Conservation (phyloP, 2,329 filamentous ascomycete species). For the Hyphodiscus sp. region DNA sequence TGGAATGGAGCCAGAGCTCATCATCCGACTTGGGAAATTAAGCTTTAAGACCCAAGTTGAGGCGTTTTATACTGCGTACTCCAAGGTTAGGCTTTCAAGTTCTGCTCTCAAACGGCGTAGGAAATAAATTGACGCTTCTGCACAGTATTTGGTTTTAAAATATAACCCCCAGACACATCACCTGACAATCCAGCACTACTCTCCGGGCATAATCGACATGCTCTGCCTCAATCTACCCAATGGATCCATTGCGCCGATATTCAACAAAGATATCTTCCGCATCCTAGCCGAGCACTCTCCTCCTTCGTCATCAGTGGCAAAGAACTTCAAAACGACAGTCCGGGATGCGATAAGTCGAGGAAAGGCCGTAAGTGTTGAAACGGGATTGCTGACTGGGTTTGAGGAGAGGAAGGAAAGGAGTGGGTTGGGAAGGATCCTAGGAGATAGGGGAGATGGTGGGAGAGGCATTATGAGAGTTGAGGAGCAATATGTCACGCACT, state of each 20-base stretch:
- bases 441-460: not conserved
- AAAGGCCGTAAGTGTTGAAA: conserved; percentile 26
- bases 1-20: conserved; percentile 36
- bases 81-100: conserved; percentile 26
- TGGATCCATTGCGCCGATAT: conserved; percentile 31
- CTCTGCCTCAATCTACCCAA: conserved; percentile 36
- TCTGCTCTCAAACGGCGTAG: no score
- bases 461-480: conserved; percentile 16
- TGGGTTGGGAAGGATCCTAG: conserved; percentile 5
- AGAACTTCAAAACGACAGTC: conserved; percentile 40
- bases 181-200: conserved; percentile 41
- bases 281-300: conserved; percentile 41
- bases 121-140: not conserved
- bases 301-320: conserved; percentile 34
- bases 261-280: conserved; percentile 47
- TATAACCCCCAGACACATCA: conserved; percentile 22
- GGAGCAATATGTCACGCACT: conserved; percentile 31
- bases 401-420: conserved; percentile 17
- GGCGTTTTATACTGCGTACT: conserved; percentile 38
- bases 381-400: conserved; percentile 21
- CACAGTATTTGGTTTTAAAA: conserved; percentile 35
- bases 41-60: conserved; percentile 34
- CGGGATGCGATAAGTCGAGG: conserved; percentile 27
- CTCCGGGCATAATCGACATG: conserved; percentile 40
- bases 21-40: conserved; percentile 32